Evolutionary conservation across 495 filamentous ascomycete species (phyloP), one percentile per base, ranked within the genome.

Genomic region (Peziza echinospora): DNA sequence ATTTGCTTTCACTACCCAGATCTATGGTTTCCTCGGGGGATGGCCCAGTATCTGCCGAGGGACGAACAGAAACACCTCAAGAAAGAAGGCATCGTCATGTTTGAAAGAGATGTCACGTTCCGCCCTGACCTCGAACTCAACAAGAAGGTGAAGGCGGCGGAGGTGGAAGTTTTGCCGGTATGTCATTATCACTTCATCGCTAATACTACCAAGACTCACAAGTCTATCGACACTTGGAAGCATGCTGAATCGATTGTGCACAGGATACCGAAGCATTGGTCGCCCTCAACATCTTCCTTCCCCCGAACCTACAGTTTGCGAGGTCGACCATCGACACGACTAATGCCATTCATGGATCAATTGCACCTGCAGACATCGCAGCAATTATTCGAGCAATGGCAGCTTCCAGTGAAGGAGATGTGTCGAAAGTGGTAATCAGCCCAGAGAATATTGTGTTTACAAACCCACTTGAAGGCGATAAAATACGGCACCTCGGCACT

Each of bases 331-430:
- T 72, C 43, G 47, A 49, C n/a, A 50, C 53, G 11, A 53, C 53
- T 24, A 49, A 63, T 24, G 51, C 61, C 19, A 75, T 77, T 41
- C 73, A 70, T 47, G 75, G 75, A 11, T 73, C 71, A 2, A 72
- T 78, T 22, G 64, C 69, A 11, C 65, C 65, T 4, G 54, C 52
- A 4, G 74, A 78, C 58, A 65, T 78, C 39, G 64, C 61, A 17
- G 49, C 60, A 8, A 65, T 61, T 25, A 60, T 77, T 34, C 65
- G 63, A 44, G 62, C 63, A 25, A 50, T 68, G 5, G 58, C 76
- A 47, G 63, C 62, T 21, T 57, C 62, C 25, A 63, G 68, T 37
- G 55, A 51, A 39, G 61, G 65, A 25, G 66, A 72, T 51, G 71
- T 67, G 25, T 58, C 60, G 7, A 59, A 65, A n/a, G 59, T 78